These are phyloP conservation scores for Fusarium cyanostomum DNA, from an alignment of 2,329 filamentous ascomycete genomes.

Conservation along the genomic window DNA sequence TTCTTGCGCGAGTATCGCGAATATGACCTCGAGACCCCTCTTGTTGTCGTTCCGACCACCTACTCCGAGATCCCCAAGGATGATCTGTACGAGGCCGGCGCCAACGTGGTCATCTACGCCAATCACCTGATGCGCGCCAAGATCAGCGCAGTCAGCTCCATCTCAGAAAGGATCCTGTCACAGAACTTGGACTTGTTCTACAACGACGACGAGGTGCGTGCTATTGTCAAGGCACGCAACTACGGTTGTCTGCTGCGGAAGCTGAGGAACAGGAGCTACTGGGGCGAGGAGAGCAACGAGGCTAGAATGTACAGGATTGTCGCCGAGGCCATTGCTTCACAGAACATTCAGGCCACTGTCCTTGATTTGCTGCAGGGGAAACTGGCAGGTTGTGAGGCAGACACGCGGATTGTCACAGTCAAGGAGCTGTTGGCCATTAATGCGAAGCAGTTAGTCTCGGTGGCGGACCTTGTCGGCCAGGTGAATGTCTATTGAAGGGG, in stretches of 20 bases:
- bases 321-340: not conserved
- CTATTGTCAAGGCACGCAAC: not conserved
- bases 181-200: not conserved
- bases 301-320: not conserved
- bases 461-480: too few relatives aligned
- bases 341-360: not conserved
- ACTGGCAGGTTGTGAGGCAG: not conserved
- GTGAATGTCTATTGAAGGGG: too few relatives aligned
- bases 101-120: slow-evolving; percentile 18
- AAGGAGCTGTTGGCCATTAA: slow-evolving; percentile 1
- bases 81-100: slow-evolving; percentile 9
- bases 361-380: not conserved
- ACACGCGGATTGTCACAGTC: not conserved
- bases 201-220: not conserved
- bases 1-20: slow-evolving; percentile 15
- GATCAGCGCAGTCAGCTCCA: slow-evolving; percentile 13
- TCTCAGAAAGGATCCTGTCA: slow-evolving; percentile 13
- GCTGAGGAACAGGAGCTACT: not conserved
- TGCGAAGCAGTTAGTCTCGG: slow-evolving; percentile 3
- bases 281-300: not conserved
- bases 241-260: not conserved
- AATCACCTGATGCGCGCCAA: slow-evolving; percentile 17
- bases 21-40: too few relatives aligned
- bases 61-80: slow-evolving; percentile 8
- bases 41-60: too few relatives aligned